Conservation (phyloP, 2,329 filamentous ascomycete genomes). For the Kalaharituber pfeilii region DNA sequence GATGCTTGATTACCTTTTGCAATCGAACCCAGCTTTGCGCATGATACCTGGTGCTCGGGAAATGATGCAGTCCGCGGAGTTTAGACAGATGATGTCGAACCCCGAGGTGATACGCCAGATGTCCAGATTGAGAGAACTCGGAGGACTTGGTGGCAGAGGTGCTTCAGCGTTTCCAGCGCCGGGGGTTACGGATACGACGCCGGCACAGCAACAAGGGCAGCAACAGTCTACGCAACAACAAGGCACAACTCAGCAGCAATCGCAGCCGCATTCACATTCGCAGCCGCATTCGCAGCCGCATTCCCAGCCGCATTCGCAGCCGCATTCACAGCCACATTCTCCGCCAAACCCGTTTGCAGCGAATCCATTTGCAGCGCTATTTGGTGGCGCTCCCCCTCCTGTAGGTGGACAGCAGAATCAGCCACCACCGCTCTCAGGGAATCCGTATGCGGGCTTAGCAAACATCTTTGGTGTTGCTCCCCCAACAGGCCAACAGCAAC, state of each 20-base stretch:
- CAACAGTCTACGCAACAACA: conserved; percentile 25
- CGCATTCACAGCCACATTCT: conserved; percentile 20
- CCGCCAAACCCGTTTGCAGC: conserved; percentile 34
- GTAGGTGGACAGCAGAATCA: not conserved
- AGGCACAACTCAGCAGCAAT: conserved; percentile 19
- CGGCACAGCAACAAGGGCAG: conserved; percentile 30
- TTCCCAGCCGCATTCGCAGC: conserved; percentile 31
- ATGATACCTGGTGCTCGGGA: conserved; percentile 57
- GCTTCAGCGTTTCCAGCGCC: conserved; percentile 62
- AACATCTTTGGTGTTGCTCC: not conserved
- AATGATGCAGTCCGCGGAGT: conserved; percentile 72
- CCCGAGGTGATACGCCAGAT: conserved; percentile 69
- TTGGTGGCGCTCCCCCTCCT: conserved; percentile 27
- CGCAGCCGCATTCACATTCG: conserved; percentile 22
- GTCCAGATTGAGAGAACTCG: conserved; percentile 40
- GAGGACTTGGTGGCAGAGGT: conserved; percentile 34
- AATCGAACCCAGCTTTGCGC: conserved; percentile 68
- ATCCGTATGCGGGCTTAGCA: not conserved
- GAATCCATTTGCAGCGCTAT: conserved; percentile 48
- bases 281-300: conserved; percentile 28
- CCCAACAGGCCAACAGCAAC: not conserved
- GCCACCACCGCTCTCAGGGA: not conserved
- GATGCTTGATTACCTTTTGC: conserved; percentile 86
- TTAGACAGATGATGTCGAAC: conserved; percentile 84
- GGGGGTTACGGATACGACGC: conserved; percentile 75